Evolutionary conservation across 345 rosid species (phyloP), one percentile per base, ranked within the genome.

Genomic region (Hibiscus mutabilis): DNA sequence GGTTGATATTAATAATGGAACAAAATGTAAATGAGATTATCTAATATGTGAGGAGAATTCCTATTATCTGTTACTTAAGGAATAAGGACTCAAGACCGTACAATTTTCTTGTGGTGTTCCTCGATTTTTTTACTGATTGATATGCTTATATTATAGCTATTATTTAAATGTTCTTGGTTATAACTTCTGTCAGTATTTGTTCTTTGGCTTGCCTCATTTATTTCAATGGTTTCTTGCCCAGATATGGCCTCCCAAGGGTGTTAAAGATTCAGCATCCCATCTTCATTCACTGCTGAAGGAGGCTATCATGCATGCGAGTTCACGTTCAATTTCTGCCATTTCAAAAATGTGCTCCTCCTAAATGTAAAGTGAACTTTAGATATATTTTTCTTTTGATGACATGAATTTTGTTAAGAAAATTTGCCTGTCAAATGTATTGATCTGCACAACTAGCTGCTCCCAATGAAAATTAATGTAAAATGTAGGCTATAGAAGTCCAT

Each of bases 161-260:
- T 22, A 24, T 24, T 15, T 57, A 15, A 16, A 24, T 57, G 61
- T 6, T 29, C 40, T 59, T 72, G 33, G 49, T 66, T 60, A 15
- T 22, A 57, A 56, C 25, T 15, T 57, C 61, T 72, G 21, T 47
- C 6, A 33, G 22, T 47, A 35, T 51, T 61, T 35, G 22, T 37
- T 27, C 24, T 58, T 4, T 35, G 8, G 47, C 12, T 13, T 42
- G 66, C 13, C 46, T 72, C 55, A 63, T 76, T 60, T 40, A n/a
- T n/a, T 22, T 27, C 33, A 11, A 11, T 57, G 61, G 8, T 57
- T 24, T 57, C 61, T 24, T 57, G 21, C 81, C 77, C 87, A 95
- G 99, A 88, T 95, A 83, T 95, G 98, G 98, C 99, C 99, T 85
- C 98, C 99, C 25, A 92, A 92, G 81, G 88, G 82, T 84, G 86